Evolutionary conservation across 1,284 basidiomycete genomes (phyloP), one percentile per base, ranked within the genome.

Genomic region (Paramarasmius palmivorus): DNA sequence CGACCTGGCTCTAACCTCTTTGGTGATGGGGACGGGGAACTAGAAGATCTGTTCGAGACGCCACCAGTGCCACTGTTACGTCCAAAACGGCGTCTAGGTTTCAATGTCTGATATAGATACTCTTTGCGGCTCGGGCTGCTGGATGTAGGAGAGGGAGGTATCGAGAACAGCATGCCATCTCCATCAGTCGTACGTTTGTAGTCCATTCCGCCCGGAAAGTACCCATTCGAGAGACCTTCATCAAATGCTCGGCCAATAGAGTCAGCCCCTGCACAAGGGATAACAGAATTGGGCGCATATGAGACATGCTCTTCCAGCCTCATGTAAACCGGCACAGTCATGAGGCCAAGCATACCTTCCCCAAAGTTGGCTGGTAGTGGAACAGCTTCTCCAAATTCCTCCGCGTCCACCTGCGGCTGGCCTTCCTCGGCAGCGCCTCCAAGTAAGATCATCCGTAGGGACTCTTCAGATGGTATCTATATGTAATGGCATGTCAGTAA

Each of bases 301-400:
- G 77, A 79, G 49, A 81, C 78, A 56, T 82, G 78, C 61, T 86
- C 84, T 25, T 70, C 68, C 20, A 86, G 70, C 14, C 77, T 73
- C 72, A 84, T 77, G 64, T 75, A 84, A 22, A 84, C 61, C 4
- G 83, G 82, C 14, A 71, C 65, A 36, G 69, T 73, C 14, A 65
- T 70, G 29, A 76, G 64, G 40, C 60, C 65, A 0, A 76, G 66
- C 37, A 61, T 63, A 26, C 60, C 62, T 57, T 77, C 74, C 56
- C 61, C 68, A 56, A 80, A 76, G n/a, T 46, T 29, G 25, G 25
- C 44, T 17, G 44, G 44, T n/a, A 73, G 63, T 55, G 78, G 58
- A 35, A 32, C n/a, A n/a, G 35, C 20, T 36, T 52, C 39, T 9
- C 47, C 19, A 23, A 44, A 10, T 41, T 49, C 25, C 3, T 23